phyloP scores from a whole-genome alignment of 1,284 basidiomycete genomes.

The Ustilago vetiveriae region DNA sequence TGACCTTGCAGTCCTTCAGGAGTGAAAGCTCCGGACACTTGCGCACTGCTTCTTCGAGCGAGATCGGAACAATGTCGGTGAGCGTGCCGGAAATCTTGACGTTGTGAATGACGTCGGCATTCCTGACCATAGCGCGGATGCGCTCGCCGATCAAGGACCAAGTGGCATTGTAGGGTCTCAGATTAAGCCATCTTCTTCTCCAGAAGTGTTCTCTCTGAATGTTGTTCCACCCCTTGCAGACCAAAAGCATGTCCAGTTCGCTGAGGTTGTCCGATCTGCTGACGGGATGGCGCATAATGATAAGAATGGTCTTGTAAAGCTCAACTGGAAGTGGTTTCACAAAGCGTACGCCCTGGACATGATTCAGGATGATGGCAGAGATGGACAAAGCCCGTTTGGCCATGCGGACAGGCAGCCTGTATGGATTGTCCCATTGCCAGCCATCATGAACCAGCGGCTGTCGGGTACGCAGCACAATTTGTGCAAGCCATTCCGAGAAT shows the following conservation, averaged over 20 bases:
- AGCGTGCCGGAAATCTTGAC: constrained; percentile 13
- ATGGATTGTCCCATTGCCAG: constrained; percentile 25
- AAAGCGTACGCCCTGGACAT: neutral
- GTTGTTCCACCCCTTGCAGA: constrained; percentile 16
- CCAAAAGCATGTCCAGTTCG: constrained; percentile 12
- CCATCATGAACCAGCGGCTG: constrained; percentile 2
- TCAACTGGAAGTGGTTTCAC: neutral
- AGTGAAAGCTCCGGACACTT: constrained; percentile 9
- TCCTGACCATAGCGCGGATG: neutral
- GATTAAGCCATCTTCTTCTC: constrained; percentile 15
- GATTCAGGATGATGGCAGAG: neutral
- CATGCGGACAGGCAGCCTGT: constrained; percentile 1
- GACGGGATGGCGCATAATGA: neutral
- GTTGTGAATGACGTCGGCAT: constrained; percentile 9
- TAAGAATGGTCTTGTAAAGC: constrained; percentile 2
- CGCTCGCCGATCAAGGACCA: constrained; percentile 12
- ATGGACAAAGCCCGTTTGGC: neutral
- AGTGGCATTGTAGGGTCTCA: constrained; percentile 1
- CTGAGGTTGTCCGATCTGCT: neutral
- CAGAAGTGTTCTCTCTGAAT: constrained; percentile 9
- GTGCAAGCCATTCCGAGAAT: neutral
- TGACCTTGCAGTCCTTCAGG: neutral
- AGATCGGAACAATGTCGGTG: constrained; percentile 16
- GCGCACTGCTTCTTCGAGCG: constrained; percentile 1
- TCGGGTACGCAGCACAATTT: neutral